Evolutionary conservation across 1,284 basidiomycete genomes (phyloP).

Genomic region (Malassezia slooffiae): DNA sequence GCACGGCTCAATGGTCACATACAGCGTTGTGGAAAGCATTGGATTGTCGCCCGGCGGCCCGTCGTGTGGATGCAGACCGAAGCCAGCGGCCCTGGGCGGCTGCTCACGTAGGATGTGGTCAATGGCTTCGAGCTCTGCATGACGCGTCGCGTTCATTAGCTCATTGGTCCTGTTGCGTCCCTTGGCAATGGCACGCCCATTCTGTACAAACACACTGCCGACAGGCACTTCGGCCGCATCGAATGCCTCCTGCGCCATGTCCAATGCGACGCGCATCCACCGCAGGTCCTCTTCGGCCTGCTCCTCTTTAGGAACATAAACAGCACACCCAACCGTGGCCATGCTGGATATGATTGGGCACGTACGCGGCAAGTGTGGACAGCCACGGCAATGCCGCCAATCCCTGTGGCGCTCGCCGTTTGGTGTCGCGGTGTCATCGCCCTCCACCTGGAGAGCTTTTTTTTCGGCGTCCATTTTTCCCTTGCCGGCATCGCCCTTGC

Average conservation of each 20-base stretch:
- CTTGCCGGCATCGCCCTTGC: too few relatives aligned
- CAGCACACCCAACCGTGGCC: constrained; percentile 9
- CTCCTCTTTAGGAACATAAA: constrained; percentile 26
- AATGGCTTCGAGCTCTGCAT: constrained; percentile 95
- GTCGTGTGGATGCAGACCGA: constrained; percentile 30
- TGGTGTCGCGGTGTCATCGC: too few relatives aligned
- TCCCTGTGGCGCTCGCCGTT: too few relatives aligned
- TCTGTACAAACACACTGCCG: constrained; percentile 85
- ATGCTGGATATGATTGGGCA: background rate
- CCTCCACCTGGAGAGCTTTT: too few relatives aligned
- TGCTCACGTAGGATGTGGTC: constrained; percentile 60
- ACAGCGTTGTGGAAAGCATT: constrained; percentile 69
- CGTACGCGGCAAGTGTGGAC: too few relatives aligned
- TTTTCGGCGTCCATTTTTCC: too few relatives aligned
- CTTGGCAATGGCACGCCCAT: constrained; percentile 61
- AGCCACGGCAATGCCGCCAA: too few relatives aligned
- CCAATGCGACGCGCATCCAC: constrained; percentile 43
- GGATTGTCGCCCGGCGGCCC: constrained; percentile 46
- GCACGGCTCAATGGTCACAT: constrained; percentile 97
- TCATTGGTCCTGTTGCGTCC: constrained; percentile 92
- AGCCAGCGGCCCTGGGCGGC: constrained; percentile 47
- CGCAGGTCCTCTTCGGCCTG: constrained; percentile 34
- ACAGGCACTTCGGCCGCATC: constrained; percentile 82
- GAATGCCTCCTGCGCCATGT: constrained; percentile 59
- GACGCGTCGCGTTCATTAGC: constrained; percentile 67